Evolutionary conservation across 768 basidiomycete species (phyloP).

Genomic region (Tulasnella sp.): DNA sequence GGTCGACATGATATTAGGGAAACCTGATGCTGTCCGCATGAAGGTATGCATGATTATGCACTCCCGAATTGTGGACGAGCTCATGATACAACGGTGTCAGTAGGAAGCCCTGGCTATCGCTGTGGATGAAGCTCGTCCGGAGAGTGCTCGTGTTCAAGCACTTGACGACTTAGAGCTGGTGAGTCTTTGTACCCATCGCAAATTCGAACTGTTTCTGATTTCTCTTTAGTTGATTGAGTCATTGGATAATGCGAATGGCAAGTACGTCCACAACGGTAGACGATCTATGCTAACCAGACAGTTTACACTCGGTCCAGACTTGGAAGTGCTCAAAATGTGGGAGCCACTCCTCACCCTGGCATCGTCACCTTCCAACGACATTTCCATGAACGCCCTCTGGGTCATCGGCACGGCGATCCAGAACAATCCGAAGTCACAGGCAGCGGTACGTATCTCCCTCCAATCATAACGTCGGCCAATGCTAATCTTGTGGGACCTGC

Average conservation of each 20-base stretch:
- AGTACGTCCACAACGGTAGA: slow-evolving; percentile 18
- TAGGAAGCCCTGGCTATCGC: slow-evolving; percentile 54
- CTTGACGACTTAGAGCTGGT: slow-evolving; percentile 86
- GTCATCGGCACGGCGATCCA: slow-evolving; percentile 80
- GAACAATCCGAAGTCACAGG: slow-evolving; percentile 78
- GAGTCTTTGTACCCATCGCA: slow-evolving; percentile 19
- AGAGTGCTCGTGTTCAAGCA: slow-evolving; percentile 51
- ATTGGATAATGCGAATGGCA: slow-evolving; percentile 85
- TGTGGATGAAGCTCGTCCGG: slow-evolving; percentile 39
- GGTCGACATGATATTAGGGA: slow-evolving; percentile 76
- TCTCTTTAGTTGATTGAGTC: slow-evolving; percentile 58
- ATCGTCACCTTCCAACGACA: slow-evolving; percentile 40
- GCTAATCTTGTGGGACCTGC: slow-evolving; percentile 21
- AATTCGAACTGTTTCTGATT: neutral
- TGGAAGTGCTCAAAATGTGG: slow-evolving; percentile 69
- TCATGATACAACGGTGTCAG: slow-evolving; percentile 19
- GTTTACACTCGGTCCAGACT: slow-evolving; percentile 36
- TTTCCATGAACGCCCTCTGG: slow-evolving; percentile 66
- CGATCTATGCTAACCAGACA: neutral
- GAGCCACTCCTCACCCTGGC: slow-evolving; percentile 56
- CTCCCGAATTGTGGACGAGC: neutral
- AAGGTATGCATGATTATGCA: slow-evolving; percentile 29
- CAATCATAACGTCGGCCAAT: neutral
- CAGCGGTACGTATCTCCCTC: slow-evolving; percentile 39
- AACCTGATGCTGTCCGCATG: slow-evolving; percentile 71